phyloP scores from a whole-genome alignment of 2,329 filamentous ascomycete species.

The Aschersonia sp. region DNA sequence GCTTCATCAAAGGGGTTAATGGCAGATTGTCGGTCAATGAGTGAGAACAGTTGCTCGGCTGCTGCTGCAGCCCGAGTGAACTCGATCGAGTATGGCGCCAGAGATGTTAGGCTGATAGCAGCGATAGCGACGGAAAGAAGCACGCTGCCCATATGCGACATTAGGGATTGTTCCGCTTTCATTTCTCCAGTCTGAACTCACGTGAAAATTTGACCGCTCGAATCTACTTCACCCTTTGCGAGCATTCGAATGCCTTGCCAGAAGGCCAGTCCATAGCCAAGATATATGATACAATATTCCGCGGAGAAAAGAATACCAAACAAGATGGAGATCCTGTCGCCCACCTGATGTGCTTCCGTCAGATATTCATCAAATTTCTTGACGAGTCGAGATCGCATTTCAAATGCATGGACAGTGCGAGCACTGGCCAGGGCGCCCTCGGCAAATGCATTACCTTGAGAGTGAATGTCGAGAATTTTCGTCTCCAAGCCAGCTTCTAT shows the following conservation, averaged over 20 bases:
- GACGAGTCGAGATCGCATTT: constrained; percentile 21
- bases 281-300: constrained; percentile 25
- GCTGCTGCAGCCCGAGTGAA: constrained; percentile 22
- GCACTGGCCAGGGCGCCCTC: constrained; percentile 22
- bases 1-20: constrained; percentile 20
- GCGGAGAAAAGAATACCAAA: constrained; percentile 22
- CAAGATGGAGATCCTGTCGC: constrained; percentile 22
- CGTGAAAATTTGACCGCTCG: constrained; percentile 24
- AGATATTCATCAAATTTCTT: constrained; percentile 23
- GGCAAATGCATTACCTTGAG: constrained; percentile 18
- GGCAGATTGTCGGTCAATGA: constrained; percentile 21
- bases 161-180: not conserved
- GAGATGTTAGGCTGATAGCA: constrained; percentile 17
- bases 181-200: constrained; percentile 6
- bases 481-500: constrained; percentile 17
- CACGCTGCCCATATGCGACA: constrained; percentile 11
- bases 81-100: constrained; percentile 22
- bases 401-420: constrained; percentile 27
- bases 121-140: constrained; percentile 23
- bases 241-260: constrained; percentile 28
- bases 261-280: constrained; percentile 27
- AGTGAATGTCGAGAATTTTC: constrained; percentile 19
- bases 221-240: constrained; percentile 19
- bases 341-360: constrained; percentile 18
- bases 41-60: constrained; percentile 19